Base-by-base conservation (phyloP, 2,329 filamentous ascomycete species). In the Colletotrichum eremochloae region DNA sequence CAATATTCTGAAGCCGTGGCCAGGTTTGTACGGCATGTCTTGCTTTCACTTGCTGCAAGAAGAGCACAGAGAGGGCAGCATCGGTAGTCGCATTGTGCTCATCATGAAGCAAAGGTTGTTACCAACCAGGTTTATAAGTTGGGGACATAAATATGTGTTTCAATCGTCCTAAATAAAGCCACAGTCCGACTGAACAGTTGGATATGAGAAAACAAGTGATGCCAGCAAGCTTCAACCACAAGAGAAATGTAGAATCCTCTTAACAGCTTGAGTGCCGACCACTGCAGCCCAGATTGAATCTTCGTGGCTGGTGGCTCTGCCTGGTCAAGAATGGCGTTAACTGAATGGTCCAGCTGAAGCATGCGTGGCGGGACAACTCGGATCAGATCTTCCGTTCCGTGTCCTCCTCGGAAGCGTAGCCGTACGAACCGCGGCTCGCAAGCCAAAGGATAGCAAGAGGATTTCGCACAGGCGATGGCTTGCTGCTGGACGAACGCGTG, bases 401-500 rank as follows among this genome's bases (percentile, higher is more conserved):
- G n/a, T 38, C 24, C 31, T 29, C 15, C 11, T 63, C 61, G 61
- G 61, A 29, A 31, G 15, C 36, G 46, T 38, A 52, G 24, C 61
- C 61, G 61, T 42, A 31, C 36, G 33, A 31, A 6, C 46, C 4
- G 7, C 61, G 61, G 61, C n/a, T 40, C 48, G n/a, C 46, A 63
- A 63, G 46, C 61, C 61, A 48, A 63, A 52, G 58, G 44, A n/a
- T 36, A 18, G 42, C 5, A 6, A n/a, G 15, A 15, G 46, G 31
- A 5, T 14, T n/a, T n/a, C 20, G 15, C 20, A 15, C 40, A 33
- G 46, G n/a, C 29, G 15, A 31, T 52, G 36, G 46, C 52, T n/a
- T 38, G 33, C 33, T 48, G 31, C 31, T 42, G 56, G 56, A 46
- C 14, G 36, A 63, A 53, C 60, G 50, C 24, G 62, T 56, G 62